A percentile compares a stretch with the other conserved stretches of the same genome.
Conservation (phyloP, 176 grass and related monocot genomes). For the Oryza glumipatula region DNA sequence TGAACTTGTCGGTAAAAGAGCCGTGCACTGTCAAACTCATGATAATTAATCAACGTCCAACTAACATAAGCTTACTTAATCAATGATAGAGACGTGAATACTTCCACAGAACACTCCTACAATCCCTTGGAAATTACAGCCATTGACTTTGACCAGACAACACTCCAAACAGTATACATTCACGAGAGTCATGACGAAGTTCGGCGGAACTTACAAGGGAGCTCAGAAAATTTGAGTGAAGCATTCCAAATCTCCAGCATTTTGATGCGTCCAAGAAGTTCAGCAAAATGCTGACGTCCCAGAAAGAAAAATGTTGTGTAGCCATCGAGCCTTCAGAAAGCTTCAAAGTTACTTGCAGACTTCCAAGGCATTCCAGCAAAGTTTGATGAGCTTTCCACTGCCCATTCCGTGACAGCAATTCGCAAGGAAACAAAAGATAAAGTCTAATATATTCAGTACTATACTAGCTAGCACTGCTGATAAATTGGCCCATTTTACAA, state of each 20-base stretch:
- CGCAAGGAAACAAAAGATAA: background rate
- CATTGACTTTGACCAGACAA: conserved; percentile 18
- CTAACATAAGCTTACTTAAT: background rate
- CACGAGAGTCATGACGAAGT: background rate
- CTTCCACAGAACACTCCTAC: background rate
- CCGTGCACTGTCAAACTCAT: background rate
- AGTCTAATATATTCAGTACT: background rate
- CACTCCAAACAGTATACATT: conserved; percentile 4
- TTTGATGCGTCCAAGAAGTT: background rate
- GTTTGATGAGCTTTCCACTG: background rate
- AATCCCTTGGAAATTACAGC: background rate
- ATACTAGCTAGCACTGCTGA: background rate
- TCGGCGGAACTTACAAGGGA: background rate
- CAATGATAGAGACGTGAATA: background rate
- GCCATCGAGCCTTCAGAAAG: background rate
- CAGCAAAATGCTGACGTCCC: background rate
- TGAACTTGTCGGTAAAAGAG: background rate
- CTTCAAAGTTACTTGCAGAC: background rate
- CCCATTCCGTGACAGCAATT: background rate
- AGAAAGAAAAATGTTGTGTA: background rate
- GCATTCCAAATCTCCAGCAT: background rate
- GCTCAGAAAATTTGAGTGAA: background rate
- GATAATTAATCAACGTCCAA: background rate
- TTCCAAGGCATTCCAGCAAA: no score
- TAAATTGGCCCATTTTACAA: background rate